These are phyloP conservation scores for Pyrenophora teres DNA, from an alignment of 2,329 filamentous ascomycete genomes.

Conservation along the genomic window DNA sequence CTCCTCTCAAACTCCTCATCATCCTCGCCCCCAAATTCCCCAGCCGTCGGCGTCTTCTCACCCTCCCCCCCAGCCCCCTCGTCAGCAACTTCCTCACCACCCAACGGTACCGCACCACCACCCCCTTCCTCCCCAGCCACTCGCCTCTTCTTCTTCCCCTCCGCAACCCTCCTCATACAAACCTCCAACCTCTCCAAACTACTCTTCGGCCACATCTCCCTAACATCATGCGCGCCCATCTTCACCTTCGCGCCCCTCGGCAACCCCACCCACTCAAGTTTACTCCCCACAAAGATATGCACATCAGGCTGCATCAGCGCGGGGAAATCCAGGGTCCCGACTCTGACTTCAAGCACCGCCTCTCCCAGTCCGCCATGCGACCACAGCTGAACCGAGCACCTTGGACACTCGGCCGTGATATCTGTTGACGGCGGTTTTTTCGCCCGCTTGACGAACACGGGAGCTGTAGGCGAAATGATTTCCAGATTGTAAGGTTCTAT, in stretches of 20 bases:
- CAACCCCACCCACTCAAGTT: slow-evolving; percentile 36
- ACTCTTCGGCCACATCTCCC: slow-evolving; percentile 32
- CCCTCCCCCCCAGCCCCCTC: slow-evolving; percentile 18
- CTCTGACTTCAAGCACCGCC: slow-evolving; percentile 19
- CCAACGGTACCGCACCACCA: not conserved
- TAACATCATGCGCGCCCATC: slow-evolving; percentile 13
- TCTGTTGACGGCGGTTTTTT: not conserved
- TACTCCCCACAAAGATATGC: slow-evolving; percentile 35
- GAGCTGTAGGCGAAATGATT: slow-evolving; percentile 20
- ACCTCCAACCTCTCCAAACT: slow-evolving; percentile 34
- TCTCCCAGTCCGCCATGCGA: slow-evolving; percentile 7
- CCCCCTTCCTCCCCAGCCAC: not conserved
- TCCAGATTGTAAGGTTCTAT: slow-evolving; percentile 33
- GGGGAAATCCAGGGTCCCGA: slow-evolving; percentile 37
- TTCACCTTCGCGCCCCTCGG: slow-evolving; percentile 29
- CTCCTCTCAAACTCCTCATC: slow-evolving; percentile 39
- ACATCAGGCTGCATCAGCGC: slow-evolving; percentile 38
- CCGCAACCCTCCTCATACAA: slow-evolving; percentile 11
- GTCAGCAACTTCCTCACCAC: not conserved
- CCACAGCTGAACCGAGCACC: slow-evolving; percentile 34
- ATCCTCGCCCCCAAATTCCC: slow-evolving; percentile 23
- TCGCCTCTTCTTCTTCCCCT: slow-evolving; percentile 1
- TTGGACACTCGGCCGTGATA: slow-evolving; percentile 22
- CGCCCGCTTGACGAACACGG: slow-evolving; percentile 5
- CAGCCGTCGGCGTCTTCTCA: slow-evolving; percentile 41